Base-by-base conservation (phyloP, 495 filamentous ascomycete species). In the Glutinoglossum americanum region DNA sequence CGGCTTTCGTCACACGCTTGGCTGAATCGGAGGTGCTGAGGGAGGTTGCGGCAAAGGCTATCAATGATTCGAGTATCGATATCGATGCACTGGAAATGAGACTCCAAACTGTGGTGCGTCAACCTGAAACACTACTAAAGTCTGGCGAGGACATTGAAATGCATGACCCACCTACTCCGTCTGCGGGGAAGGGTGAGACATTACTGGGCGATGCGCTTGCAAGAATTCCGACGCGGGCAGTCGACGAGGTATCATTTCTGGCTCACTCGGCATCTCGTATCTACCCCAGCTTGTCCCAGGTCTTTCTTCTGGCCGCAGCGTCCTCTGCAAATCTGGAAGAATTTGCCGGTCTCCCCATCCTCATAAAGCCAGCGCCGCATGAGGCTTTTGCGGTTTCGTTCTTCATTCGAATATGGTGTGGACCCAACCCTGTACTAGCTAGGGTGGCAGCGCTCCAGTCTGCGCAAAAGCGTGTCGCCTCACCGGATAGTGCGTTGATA, bases 331-430 rank as follows among this genome's bases (percentile, higher is more conserved):
- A 74, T 51, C 62, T 87, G 1, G 67, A 76, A 11, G 64, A 67
- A 32, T 82, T 94, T 61, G 72, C 78, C 45, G 69, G 73, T 15
- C 65, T 80, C 7, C 73, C 77, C 17, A 70, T 82, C 41, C 72
- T 89, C 30, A 72, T 74, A 33, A 61, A 74, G 6, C 64, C 71
- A 26, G 81, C 78, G 0, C 67, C 72, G 17, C 73, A 78, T 51
- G 74, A 79, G 1, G 76, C 82, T 9, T 76, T 87, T 41, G 84
- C 83, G 57, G 65, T 89, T 63, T 84, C 82, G 3, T 90, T 96
- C 65, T 82, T 89, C 57, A 72, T 80, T 57, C 74, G 79, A 41
- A 74, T 87, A 21, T 85, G 87, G 78, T 85, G 82, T 57, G 78
- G 83, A 0, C 73, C 75, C 15, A 80, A 80, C 60, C 83, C 87